These are phyloP conservation scores for Chimonanthus praecox DNA, from an alignment of 164 flowering plant genomes.

Conservation along the genomic window DNA sequence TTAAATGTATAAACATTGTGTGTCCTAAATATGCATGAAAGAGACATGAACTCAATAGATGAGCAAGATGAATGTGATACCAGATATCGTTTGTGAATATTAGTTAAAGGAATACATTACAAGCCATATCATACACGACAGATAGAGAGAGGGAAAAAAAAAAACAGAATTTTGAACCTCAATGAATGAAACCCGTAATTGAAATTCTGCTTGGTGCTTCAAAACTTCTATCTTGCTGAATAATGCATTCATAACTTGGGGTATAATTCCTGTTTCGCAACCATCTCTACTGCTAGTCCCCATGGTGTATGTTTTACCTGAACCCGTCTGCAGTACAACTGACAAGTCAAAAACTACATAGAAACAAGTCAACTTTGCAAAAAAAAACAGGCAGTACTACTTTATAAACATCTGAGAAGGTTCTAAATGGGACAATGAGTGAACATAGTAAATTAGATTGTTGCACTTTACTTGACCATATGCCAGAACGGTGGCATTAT, in stretches of 20 bases:
- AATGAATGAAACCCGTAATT: constrained; percentile 90
- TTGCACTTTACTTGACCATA: constrained; percentile 76
- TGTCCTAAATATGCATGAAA: neutral
- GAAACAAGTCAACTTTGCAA: neutral
- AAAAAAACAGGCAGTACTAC: neutral
- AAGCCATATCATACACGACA: neutral
- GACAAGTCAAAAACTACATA: constrained; percentile 11
- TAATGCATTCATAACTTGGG: constrained; percentile 81
- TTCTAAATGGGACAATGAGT: neutral
- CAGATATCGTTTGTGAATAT: neutral
- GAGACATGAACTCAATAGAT: neutral
- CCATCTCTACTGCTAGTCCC: constrained; percentile 87
- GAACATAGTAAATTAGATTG: neutral
- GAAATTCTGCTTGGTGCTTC: constrained; percentile 83
- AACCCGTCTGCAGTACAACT: constrained; percentile 73
- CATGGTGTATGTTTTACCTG: constrained; percentile 99
- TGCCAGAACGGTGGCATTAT: constrained; percentile 99
- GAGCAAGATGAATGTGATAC: neutral
- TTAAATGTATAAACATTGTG: no score
- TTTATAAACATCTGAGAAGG: neutral
- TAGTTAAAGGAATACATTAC: neutral
- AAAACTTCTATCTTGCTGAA: constrained; percentile 73
- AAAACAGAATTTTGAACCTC: constrained; percentile 52
- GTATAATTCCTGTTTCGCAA: constrained; percentile 66
- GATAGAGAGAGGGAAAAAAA: neutral